Conservation (phyloP, 208 protist genomes). For the Strigomonas culicis region DNA sequence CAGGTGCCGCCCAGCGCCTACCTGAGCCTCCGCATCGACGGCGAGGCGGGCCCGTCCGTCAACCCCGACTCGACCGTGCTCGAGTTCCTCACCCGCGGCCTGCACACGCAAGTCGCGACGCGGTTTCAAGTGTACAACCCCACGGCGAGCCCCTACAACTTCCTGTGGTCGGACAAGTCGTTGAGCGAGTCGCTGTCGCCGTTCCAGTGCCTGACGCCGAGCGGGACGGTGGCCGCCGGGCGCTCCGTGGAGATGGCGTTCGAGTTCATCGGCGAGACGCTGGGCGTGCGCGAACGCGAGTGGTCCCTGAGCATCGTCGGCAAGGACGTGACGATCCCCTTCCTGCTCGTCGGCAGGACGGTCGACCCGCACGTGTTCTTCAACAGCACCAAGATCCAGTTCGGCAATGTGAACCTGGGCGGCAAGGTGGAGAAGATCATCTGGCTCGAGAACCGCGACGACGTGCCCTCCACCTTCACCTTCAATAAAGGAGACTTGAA, state of each 20-base stretch:
- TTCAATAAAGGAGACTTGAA: constrained; percentile 79
- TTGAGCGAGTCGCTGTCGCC: constrained; percentile 34
- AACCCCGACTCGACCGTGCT: constrained; percentile 66
- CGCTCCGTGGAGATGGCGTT: constrained; percentile 94
- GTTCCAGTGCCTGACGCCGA: constrained; percentile 89
- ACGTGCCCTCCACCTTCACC: constrained; percentile 89
- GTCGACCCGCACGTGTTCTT: constrained; percentile 93
- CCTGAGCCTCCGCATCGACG: constrained; percentile 63
- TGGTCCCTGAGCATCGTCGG: constrained; percentile 93
- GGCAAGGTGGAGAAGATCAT: constrained; percentile 65
- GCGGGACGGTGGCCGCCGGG: constrained; percentile 75
- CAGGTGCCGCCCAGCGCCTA: constrained; percentile 85
- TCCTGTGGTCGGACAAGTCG: constrained; percentile 85
- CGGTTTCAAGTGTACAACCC: constrained; percentile 96
- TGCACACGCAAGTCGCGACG: constrained; percentile 84
- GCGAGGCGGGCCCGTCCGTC: constrained; percentile 30
- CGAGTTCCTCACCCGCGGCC: constrained; percentile 91
- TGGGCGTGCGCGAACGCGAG: constrained; percentile 79
- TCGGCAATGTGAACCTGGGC: constrained; percentile 90
- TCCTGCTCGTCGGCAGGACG: constrained; percentile 93
- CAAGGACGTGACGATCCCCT: constrained; percentile 77
- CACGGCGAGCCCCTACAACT: constrained; percentile 89
- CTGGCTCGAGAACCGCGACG: constrained; percentile 92
- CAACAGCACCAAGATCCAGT: constrained; percentile 86
- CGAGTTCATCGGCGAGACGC: constrained; percentile 91